Evolutionary conservation across 2,329 filamentous ascomycete genomes (phyloP).

Genomic region (Chaetothyriales sp.): DNA sequence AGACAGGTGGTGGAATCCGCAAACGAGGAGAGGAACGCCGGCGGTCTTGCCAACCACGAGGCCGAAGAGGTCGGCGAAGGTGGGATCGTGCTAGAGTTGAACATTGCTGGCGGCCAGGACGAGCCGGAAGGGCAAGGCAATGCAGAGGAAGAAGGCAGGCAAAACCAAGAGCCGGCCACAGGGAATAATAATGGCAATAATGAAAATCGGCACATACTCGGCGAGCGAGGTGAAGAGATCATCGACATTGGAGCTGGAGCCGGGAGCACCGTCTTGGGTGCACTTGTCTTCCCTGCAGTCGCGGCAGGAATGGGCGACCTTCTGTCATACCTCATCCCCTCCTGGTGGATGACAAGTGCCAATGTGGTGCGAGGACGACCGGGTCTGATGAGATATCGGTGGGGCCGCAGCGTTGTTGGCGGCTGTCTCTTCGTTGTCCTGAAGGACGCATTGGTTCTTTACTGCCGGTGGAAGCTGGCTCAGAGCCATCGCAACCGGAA

Average conservation of each 20-base stretch:
- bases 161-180: conserved; percentile 18
- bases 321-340: conserved; percentile 53
- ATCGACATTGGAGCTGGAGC: conserved; percentile 40
- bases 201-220: conserved; percentile 18
- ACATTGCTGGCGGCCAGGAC: conserved; percentile 36
- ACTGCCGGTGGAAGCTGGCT: conserved; percentile 37
- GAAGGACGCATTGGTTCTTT: conserved; percentile 51
- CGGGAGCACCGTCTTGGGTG: conserved; percentile 47
- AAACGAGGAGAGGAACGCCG: conserved; percentile 18
- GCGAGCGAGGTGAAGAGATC: conserved; percentile 32
- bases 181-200: conserved; percentile 19
- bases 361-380: conserved; percentile 31
- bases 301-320: conserved; percentile 65
- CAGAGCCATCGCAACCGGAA: conserved; percentile 32
- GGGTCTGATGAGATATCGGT: conserved; percentile 64
- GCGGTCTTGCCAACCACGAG: conserved; percentile 21
- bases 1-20: conserved; percentile 21
- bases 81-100: conserved; percentile 34
- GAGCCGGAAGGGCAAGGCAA: conserved; percentile 29
- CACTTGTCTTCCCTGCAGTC: conserved; percentile 66
- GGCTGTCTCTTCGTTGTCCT: conserved; percentile 78
- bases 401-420: conserved; percentile 78
- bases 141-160: conserved; percentile 16
- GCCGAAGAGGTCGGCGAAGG: conserved; percentile 24
- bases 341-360: conserved; percentile 43